Evolutionary conservation across 202 grass and related monocot species (phyloP).

Genomic region (Musa balbisiana): DNA sequence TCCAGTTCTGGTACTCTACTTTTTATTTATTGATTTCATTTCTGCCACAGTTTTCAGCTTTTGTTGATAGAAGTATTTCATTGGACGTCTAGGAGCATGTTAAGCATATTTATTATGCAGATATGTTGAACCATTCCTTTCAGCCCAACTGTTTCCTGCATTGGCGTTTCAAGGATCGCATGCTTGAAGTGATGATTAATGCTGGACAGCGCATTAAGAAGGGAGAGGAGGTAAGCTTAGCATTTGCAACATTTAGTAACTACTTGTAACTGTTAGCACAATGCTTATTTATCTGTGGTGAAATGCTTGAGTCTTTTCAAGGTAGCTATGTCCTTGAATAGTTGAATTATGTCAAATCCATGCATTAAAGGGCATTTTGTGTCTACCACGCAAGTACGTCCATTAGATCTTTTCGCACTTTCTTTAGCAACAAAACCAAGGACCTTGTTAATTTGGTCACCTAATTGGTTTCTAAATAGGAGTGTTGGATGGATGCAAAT

Average conservation of each 20-base stretch:
- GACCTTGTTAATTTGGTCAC: no score
- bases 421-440: no score
- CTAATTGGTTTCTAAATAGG: no score
- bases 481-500: no score
- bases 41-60: not conserved
- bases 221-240: constrained; percentile 72
- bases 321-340: no score
- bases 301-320: no score
- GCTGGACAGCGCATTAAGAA: constrained; percentile 64
- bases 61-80: constrained; percentile 1
- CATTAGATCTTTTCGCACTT: no score
- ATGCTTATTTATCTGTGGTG: no score
- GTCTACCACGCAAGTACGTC: no score
- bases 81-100: not conserved
- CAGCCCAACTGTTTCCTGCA: constrained; percentile 95
- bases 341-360: no score
- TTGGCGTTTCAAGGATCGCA: constrained; percentile 89
- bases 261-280: not conserved
- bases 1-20: not conserved
- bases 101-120: constrained; percentile 33
- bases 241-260: not conserved
- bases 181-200: constrained; percentile 99
- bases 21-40: not conserved
- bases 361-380: no score
- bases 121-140: constrained; percentile 97